Conservation (phyloP, 1,139 yeast genomes). For the Lodderomyces theae region DNA sequence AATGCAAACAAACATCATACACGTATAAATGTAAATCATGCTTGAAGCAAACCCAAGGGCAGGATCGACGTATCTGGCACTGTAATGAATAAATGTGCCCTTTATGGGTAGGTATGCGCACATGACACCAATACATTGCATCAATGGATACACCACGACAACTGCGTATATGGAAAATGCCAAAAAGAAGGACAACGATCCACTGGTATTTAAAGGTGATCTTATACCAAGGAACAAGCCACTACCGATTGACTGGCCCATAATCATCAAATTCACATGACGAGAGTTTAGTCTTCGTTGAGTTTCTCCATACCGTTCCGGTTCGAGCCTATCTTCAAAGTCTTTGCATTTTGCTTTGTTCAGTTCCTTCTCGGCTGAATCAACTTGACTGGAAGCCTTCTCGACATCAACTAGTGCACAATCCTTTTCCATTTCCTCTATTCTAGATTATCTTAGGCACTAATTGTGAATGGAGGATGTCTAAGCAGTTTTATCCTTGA, state of each 20-base stretch:
- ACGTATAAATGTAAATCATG: conserved; percentile 35
- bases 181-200: conserved; percentile 36
- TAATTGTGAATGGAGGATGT: no score
- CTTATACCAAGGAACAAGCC: conserved; percentile 44
- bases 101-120: conserved; percentile 39
- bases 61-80: conserved; percentile 40
- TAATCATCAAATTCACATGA: conserved; percentile 48
- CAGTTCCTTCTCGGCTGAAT: not conserved
- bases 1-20: conserved; percentile 37
- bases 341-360: not conserved
- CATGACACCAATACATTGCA: conserved; percentile 43
- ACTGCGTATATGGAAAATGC: conserved; percentile 36
- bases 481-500: no score
- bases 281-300: conserved; percentile 40
- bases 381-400: not conserved
- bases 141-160: conserved; percentile 38
- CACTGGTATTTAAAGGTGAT: conserved; percentile 33
- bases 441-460: no score
- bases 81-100: conserved; percentile 37
- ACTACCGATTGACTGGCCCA: conserved; percentile 53
- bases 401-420: not conserved
- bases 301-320: conserved; percentile 33
- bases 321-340: conserved; percentile 18
- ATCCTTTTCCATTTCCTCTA: no score
- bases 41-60: conserved; percentile 41